Percentiles rank a stretch among this genome's conserved stretches.
Conservation (phyloP, 2,329 filamentous ascomycete genomes). For the Talaromyces pinophilus region DNA sequence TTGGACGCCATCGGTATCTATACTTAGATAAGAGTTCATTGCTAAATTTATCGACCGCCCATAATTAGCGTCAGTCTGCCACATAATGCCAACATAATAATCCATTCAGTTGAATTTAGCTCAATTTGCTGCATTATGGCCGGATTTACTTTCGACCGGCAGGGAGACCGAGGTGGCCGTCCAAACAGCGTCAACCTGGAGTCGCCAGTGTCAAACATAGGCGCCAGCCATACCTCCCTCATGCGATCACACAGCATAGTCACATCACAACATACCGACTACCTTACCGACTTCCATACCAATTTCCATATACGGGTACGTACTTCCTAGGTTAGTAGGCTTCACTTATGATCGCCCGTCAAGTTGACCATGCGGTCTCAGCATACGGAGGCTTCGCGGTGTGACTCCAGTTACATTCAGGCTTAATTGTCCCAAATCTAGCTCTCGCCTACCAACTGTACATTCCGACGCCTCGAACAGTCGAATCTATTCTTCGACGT, state of each 20-base stretch:
- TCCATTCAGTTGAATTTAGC: background rate
- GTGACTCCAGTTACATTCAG: background rate
- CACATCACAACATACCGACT: background rate
- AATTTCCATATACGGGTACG: background rate
- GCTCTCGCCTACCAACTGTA: background rate
- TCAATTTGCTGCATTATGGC: background rate
- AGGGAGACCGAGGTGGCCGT: background rate
- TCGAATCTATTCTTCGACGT: no score
- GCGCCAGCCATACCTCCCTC: slow-evolving; percentile 9
- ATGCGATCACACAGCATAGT: slow-evolving; percentile 15
- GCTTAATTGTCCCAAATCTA: background rate
- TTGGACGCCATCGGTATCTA: slow-evolving; percentile 5
- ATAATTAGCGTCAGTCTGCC: slow-evolving; percentile 7
- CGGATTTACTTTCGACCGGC: slow-evolving; percentile 9
- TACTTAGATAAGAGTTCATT: slow-evolving; percentile 9
- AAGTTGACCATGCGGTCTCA: background rate
- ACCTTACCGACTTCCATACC: background rate
- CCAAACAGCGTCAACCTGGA: slow-evolving; percentile 5
- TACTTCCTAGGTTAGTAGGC: background rate
- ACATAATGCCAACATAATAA: background rate
- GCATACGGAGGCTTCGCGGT: background rate
- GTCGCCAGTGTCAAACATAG: background rate
- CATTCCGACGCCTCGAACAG: background rate
- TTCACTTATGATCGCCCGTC: background rate
- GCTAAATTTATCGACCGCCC: slow-evolving; percentile 16